Base-by-base conservation (phyloP, 2,329 filamentous ascomycete genomes). In the Cladosporium austrohemisphaericum region DNA sequence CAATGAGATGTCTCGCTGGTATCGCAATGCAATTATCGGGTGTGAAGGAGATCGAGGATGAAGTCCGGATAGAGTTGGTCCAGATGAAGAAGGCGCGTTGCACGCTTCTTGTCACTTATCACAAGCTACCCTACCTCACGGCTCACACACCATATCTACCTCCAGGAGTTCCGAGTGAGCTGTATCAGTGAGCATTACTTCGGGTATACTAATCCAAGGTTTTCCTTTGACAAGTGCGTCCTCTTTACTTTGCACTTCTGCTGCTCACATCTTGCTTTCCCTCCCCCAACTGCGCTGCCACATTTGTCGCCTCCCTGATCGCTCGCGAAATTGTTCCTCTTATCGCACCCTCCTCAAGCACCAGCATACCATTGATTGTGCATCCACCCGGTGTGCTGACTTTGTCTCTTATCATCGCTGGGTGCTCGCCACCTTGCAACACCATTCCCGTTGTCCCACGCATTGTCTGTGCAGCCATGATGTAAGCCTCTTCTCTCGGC, bases 381-480 rank as follows among this genome's bases (percentile, higher is more conserved):
- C 85, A 90, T 1, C 87, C 87, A 4, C 85, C 86, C 0, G 86
- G 85, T 1, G 85, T 89, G 56, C 74, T 82, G n/a, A 89, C 84
- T 69, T 86, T 87, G 58, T 92, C 86, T 44, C 83, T 77, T 45
- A 91, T 69, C 18, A 89, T 68, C 13, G 86, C 85, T 1, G 87
- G 88, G 65, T 91, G 86, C 64, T 89, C 85, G 11, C 85, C 85
- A 18, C 40, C 38, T n/a, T 47, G 44, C 48, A 87, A 73, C 9
- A 91, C 80, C 59, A 91, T 62, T 0, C 78, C 81, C 0, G 86
- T 84, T 0, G 84, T 81, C 18, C 87, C 87, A 56, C 80, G 77
- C 84, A 90, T 88, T 10, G 83, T 82, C 72, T 92, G 87, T 1
- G 86, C 84, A 20, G 86, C 86, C 85, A 92, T 90, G 53, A 80